Evolutionary conservation across 2,329 filamentous ascomycete species (phyloP).

Genomic region (Geosmithia morbida): DNA sequence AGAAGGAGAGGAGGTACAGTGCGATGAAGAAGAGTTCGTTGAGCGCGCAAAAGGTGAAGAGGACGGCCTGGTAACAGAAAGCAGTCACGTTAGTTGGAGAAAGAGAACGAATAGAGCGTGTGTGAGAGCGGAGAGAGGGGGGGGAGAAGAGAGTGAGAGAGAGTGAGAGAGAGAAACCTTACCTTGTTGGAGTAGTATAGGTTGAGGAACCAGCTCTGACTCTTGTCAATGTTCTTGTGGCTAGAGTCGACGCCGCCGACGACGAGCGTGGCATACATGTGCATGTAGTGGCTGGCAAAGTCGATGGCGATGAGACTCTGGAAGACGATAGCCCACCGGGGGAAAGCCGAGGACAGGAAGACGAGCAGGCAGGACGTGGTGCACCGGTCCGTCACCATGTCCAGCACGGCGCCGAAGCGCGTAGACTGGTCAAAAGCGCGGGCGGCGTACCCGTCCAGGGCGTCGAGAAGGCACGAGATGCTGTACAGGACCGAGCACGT

Average conservation of each 20-base stretch:
- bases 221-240: slow-evolving; percentile 90
- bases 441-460: slow-evolving; percentile 87
- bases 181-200: slow-evolving; percentile 97
- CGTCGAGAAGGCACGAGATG: slow-evolving; percentile 88
- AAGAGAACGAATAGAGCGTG: not conserved
- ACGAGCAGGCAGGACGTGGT: slow-evolving; percentile 91
- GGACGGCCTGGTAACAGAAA: slow-evolving; percentile 59
- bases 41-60: slow-evolving; percentile 79
- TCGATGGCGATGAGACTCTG: slow-evolving; percentile 87
- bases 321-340: slow-evolving; percentile 86
- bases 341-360: slow-evolving; percentile 88
- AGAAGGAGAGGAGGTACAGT: slow-evolving; percentile 94
- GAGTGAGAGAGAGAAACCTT: slow-evolving; percentile 15
- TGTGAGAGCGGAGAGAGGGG: not conserved
- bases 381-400: slow-evolving; percentile 98
- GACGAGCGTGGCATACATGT: slow-evolving; percentile 91
- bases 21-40: slow-evolving; percentile 98
- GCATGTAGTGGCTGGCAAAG: slow-evolving; percentile 93
- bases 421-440: slow-evolving; percentile 72
- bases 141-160: not conserved
- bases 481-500: slow-evolving; percentile 88
- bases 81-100: too few species aligned
- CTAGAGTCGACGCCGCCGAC: slow-evolving; percentile 70
- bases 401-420: slow-evolving; percentile 87
- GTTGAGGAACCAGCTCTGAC: slow-evolving; percentile 77